These are phyloP conservation scores for Epichloe sibirici DNA, from an alignment of 2,329 filamentous ascomycete species.

Conservation along the genomic window DNA sequence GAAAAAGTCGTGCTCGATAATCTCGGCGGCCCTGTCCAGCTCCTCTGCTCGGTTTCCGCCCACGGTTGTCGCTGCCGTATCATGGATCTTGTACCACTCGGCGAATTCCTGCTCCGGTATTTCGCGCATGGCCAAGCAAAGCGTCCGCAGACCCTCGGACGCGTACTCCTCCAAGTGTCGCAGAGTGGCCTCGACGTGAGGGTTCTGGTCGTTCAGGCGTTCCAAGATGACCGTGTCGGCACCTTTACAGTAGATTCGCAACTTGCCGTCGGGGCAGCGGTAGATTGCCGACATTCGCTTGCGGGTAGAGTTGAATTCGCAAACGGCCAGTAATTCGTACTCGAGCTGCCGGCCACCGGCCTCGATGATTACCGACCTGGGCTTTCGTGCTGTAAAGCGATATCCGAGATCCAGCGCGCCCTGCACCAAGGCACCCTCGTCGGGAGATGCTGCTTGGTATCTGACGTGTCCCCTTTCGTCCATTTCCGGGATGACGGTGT, in stretches of 20 bases:
- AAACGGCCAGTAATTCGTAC: constrained; percentile 90
- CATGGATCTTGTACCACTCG: constrained; percentile 78
- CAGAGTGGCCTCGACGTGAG: constrained; percentile 78
- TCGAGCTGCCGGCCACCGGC: constrained; percentile 61
- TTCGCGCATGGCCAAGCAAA: constrained; percentile 91
- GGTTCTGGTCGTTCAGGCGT: constrained; percentile 70
- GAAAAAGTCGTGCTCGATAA: constrained; percentile 86
- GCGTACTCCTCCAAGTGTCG: constrained; percentile 98
- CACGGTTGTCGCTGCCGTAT: constrained; percentile 79
- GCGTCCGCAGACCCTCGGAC: constrained; percentile 84
- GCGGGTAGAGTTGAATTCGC: constrained; percentile 88
- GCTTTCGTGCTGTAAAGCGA: constrained; percentile 81
- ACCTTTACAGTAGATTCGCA: constrained; percentile 89
- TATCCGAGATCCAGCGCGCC: constrained; percentile 80
- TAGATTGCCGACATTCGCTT: constrained; percentile 98
- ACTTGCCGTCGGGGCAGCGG: constrained; percentile 89
- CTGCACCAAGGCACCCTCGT: constrained; percentile 92
- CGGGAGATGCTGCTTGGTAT: constrained; percentile 94
- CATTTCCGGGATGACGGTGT: constrained; percentile 92
- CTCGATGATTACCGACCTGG: constrained; percentile 73
- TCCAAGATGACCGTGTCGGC: constrained; percentile 97
- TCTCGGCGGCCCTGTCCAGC: constrained; percentile 89
- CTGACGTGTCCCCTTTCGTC: constrained; percentile 77
- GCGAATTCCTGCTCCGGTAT: constrained; percentile 79
- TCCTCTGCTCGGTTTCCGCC: constrained; percentile 88